Conservation (phyloP, 2,329 filamentous ascomycete species). For the Paecilomyces sp. region DNA sequence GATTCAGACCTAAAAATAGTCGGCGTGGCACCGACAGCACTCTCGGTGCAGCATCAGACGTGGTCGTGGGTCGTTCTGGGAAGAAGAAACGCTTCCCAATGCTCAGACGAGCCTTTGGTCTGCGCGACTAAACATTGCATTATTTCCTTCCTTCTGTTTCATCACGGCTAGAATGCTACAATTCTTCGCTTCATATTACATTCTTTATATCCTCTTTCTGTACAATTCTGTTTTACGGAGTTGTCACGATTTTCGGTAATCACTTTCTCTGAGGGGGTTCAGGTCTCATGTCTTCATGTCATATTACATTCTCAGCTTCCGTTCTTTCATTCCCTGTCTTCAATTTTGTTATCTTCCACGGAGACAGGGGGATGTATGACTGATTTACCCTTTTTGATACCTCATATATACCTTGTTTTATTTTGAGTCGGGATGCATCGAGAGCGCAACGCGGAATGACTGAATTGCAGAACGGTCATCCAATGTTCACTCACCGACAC, state of each 20-base stretch:
- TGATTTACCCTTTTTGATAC: not conserved
- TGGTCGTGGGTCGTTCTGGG: constrained; percentile 27
- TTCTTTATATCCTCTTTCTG: not conserved
- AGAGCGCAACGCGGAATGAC: not conserved
- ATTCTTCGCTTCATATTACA: not conserved
- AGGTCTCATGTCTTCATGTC: not conserved
- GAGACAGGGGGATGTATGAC: not conserved
- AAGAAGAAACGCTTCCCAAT: constrained; percentile 41
- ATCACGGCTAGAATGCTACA: not conserved
- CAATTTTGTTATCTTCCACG: not conserved
- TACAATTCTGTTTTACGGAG: not conserved
- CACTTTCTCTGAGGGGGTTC: not conserved
- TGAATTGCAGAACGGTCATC: not conserved
- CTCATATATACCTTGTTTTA: not conserved
- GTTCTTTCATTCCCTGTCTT: not conserved
- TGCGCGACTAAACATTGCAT: constrained; percentile 21
- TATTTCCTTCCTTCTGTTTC: not conserved
- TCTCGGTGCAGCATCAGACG: constrained; percentile 12
- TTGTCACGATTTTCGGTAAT: not conserved
- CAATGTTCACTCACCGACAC: not conserved
- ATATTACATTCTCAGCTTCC: not conserved
- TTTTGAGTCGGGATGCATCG: not conserved
- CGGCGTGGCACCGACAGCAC: constrained; percentile 1
- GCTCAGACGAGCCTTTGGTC: constrained; percentile 38
- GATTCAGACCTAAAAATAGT: not conserved